Evolutionary conservation across 352 stramenopile species (phyloP).

Genomic region (Elongisporangium undulatum): DNA sequence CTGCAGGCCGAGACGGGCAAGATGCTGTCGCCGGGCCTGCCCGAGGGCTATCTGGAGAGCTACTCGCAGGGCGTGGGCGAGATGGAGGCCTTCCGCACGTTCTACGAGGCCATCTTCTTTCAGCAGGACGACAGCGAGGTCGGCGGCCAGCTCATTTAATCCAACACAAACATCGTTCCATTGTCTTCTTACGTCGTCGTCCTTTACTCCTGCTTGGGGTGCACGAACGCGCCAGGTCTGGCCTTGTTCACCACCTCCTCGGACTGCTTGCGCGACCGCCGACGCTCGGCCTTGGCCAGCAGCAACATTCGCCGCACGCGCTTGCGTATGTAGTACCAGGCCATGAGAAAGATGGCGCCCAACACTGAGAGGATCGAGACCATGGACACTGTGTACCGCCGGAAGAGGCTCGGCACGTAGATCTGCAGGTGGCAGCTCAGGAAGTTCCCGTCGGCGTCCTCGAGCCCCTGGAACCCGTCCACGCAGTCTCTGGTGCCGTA

Average conservation of each 20-base stretch:
- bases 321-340: conserved; percentile 86
- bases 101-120: conserved; percentile 84
- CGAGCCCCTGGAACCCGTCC: conserved; percentile 92
- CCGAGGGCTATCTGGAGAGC: conserved; percentile 58
- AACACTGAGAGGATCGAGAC: conserved; percentile 71
- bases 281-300: conserved; percentile 89
- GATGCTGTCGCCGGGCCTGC: conserved; percentile 41
- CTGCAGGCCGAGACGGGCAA: conserved; percentile 73
- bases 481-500: conserved; percentile 91
- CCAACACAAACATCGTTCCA: conserved; percentile 5
- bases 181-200: conserved; percentile 6
- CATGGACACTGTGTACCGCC: conserved; percentile 78
- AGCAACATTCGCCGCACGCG: conserved; percentile 70
- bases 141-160: conserved; percentile 24
- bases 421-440: conserved; percentile 94
- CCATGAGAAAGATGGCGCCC: conserved; percentile 58
- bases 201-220: conserved; percentile 57
- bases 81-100: conserved; percentile 79
- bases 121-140: conserved; percentile 37
- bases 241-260: conserved; percentile 35
- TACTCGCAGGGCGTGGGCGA: conserved; percentile 76
- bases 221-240: conserved; percentile 50
- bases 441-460: conserved; percentile 88
- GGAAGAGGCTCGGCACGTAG: conserved; percentile 87
- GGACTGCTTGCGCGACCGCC: conserved; percentile 76